Percentiles rank a stretch among this genome's conserved stretches.
phyloP scores from a whole-genome alignment of 106 monocot species.

The Acanthochlamys bracteata region DNA sequence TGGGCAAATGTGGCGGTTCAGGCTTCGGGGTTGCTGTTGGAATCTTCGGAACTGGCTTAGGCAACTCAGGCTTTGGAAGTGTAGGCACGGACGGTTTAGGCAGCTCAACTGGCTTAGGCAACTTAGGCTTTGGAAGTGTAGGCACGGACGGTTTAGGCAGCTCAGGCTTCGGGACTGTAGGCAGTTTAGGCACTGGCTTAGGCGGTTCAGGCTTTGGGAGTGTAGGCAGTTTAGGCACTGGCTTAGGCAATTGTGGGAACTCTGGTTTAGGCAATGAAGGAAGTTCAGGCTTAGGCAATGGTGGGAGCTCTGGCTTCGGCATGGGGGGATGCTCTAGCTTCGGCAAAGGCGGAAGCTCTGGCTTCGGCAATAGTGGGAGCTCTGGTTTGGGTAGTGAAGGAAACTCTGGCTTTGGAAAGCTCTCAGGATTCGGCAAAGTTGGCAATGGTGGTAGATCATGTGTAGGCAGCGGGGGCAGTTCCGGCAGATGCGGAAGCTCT shows the following conservation, averaged over 20 bases:
- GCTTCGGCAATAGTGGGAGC: conserved; percentile 8
- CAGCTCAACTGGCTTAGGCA: no score
- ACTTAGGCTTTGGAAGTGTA: background rate
- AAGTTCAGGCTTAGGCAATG: background rate
- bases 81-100: background rate
- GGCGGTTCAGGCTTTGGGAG: no score
- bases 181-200: no score
- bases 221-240: no score
- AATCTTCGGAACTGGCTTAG: no score
- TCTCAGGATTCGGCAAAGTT: background rate
- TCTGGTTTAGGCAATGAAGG: no score
- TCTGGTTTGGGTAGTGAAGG: conserved; percentile 5
- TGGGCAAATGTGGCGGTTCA: conserved; percentile 8
- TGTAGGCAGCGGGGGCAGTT: background rate
- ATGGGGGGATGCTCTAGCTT: conserved; percentile 6
- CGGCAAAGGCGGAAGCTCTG: conserved; percentile 4
- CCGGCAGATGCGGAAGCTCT: conserved; percentile 1
- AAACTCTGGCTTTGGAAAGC: background rate
- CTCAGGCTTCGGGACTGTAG: background rate
- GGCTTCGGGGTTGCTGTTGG: no score
- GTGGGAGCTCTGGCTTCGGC: background rate
- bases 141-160: background rate
- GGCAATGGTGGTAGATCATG: background rate
- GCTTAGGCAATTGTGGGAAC: no score
- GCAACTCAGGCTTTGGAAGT: background rate